phyloP scores from a whole-genome alignment of 83 land plant genomes.

The Diphasiastrum complanatum region DNA sequence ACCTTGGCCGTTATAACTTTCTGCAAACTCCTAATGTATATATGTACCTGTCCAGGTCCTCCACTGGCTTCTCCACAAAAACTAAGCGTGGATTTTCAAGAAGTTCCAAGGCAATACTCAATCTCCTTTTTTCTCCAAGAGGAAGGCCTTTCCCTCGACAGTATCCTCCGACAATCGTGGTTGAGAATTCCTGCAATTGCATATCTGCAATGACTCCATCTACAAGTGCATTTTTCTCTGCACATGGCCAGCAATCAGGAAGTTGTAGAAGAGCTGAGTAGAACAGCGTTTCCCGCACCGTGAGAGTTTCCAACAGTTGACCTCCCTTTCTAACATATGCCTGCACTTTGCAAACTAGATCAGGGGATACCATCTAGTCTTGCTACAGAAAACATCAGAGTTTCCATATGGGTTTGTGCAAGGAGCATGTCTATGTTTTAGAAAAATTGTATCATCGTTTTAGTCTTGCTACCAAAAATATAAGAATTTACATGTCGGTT shows the following conservation, averaged over 20 bases:
- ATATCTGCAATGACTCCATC: background rate
- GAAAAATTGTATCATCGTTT: background rate
- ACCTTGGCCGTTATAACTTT: too few relatives aligned
- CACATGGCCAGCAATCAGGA: background rate
- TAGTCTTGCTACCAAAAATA: background rate
- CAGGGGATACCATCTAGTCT: background rate
- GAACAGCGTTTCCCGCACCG: background rate
- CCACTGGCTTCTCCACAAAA: background rate
- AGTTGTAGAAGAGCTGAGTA: background rate
- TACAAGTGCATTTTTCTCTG: background rate
- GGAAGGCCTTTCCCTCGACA: background rate
- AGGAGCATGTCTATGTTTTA: too few relatives aligned
- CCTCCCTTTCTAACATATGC: background rate
- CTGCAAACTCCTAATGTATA: too few relatives aligned
- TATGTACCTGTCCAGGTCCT: background rate
- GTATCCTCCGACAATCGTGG: background rate
- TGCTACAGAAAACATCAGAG: too few relatives aligned
- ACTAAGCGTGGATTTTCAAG: background rate
- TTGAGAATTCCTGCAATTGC: background rate
- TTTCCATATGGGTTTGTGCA: too few relatives aligned
- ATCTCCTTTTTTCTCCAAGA: background rate
- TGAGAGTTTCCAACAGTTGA: background rate
- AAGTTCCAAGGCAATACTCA: background rate
- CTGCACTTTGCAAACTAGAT: background rate
- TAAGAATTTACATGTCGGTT: background rate